Conservation (phyloP, 2,329 filamentous ascomycete species). For the Pestalotiopsis sp. region DNA sequence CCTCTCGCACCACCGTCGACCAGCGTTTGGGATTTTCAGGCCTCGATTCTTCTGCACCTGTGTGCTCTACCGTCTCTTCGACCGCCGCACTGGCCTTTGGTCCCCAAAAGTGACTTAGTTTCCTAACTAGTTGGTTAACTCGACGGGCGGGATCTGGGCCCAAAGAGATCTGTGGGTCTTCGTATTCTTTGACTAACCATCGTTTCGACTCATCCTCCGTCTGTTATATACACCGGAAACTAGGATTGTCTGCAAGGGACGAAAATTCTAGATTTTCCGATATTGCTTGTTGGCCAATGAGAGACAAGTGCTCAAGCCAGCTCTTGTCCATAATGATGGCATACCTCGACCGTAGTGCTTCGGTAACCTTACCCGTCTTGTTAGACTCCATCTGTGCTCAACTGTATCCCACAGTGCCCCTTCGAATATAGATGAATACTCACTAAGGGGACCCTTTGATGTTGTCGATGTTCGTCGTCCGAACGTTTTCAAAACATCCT, state of each 20-base stretch:
- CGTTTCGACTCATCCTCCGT: conserved; percentile 7
- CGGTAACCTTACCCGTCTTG: neutral
- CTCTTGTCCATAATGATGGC: neutral
- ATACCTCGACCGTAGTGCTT: conserved; percentile 1
- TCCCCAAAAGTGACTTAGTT: neutral
- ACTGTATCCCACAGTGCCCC: conserved; percentile 3
- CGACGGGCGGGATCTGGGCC: conserved; percentile 2
- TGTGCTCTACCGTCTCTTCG: neutral
- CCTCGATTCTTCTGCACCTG: neutral
- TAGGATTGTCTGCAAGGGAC: conserved; percentile 5
- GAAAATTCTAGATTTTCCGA: conserved; percentile 1
- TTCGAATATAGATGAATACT: neutral
- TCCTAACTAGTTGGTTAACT: neutral
- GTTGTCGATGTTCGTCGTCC: neutral
- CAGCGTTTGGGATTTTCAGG: neutral
- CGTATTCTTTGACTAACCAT: conserved; percentile 6
- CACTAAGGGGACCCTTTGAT: neutral
- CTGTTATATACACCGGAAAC: neutral
- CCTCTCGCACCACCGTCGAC: neutral
- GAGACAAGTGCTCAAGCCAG: neutral
- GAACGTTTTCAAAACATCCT: neutral
- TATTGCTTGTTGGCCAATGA: neutral
- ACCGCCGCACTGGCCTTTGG: conserved; percentile 1
- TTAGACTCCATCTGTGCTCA: conserved; percentile 5
- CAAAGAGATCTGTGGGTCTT: conserved; percentile 3